Evolutionary conservation across 2,329 filamentous ascomycete genomes (phyloP).

Genomic region (Aspergillus novoparasiticus): DNA sequence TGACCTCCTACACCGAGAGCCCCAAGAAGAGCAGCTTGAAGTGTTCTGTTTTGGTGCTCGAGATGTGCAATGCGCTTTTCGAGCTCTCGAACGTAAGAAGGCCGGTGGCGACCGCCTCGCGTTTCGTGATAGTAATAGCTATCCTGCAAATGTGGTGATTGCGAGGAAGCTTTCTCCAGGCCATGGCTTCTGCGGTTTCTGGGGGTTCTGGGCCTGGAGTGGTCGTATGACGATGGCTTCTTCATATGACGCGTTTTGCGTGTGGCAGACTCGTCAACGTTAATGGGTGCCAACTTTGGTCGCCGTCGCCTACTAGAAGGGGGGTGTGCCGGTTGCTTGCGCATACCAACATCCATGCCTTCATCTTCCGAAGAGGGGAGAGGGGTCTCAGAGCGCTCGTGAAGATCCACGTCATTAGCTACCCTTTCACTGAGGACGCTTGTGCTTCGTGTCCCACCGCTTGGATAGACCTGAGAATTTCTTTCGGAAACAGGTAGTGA

Average conservation of each 20-base stretch:
- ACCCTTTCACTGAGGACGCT: constrained; percentile 25
- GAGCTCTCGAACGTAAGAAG: constrained; percentile 27
- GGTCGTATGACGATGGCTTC: constrained; percentile 13
- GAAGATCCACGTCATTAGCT: constrained; percentile 17
- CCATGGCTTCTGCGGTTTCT: constrained; percentile 23
- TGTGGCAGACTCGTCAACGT: constrained; percentile 8
- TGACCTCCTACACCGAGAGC: constrained; percentile 42
- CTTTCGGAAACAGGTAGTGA: constrained; percentile 16
- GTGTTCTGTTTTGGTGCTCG: constrained; percentile 46
- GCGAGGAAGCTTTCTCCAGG: constrained; percentile 26
- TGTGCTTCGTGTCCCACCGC: constrained; percentile 26
- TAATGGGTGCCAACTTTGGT: constrained; percentile 13
- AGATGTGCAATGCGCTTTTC: constrained; percentile 43
- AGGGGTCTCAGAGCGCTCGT: constrained; percentile 32
- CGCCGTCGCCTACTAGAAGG: constrained; percentile 15
- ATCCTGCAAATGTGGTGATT: constrained; percentile 27
- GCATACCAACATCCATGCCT: constrained; percentile 24
- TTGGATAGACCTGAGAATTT: constrained; percentile 23
- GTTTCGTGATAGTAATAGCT: constrained; percentile 25
- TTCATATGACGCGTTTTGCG: constrained; percentile 9
- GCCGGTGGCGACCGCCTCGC: constrained; percentile 18
- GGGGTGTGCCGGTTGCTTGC: constrained; percentile 12
- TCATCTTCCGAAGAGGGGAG: constrained; percentile 47
- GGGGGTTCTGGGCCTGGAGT: constrained; percentile 25
- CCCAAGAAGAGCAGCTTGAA: constrained; percentile 45